phyloP scores from a whole-genome alignment of 2,329 filamentous ascomycete genomes.

The Cladosporium velox region DNA sequence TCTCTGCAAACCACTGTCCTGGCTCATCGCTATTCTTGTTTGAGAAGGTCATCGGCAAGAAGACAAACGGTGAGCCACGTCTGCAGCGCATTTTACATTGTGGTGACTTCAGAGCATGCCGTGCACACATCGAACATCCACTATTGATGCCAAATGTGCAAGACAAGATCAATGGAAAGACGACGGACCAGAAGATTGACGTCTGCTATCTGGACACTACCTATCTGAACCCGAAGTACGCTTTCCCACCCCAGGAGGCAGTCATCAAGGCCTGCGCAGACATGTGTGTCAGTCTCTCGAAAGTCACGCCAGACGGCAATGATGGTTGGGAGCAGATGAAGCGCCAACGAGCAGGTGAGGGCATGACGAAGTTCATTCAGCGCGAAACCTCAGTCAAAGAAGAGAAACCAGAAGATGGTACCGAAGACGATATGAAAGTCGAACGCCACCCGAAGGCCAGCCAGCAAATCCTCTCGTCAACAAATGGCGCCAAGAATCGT shows the following conservation, averaged over 20 bases:
- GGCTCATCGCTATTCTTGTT: slow-evolving; percentile 93
- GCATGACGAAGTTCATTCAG: slow-evolving; percentile 65
- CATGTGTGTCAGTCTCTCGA: slow-evolving; percentile 76
- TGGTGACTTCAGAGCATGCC: slow-evolving; percentile 91
- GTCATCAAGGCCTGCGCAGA: slow-evolving; percentile 87
- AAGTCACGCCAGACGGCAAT: slow-evolving; percentile 60
- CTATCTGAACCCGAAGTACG: slow-evolving; percentile 92
- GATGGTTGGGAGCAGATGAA: slow-evolving; percentile 61
- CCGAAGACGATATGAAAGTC: slow-evolving; percentile 40
- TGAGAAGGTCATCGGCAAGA: slow-evolving; percentile 70
- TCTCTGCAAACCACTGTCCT: slow-evolving; percentile 93
- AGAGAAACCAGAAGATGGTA: slow-evolving; percentile 38
- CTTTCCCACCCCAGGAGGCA: slow-evolving; percentile 84
- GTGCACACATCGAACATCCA: slow-evolving; percentile 79
- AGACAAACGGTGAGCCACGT: slow-evolving; percentile 54
- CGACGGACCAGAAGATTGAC: slow-evolving; percentile 82
- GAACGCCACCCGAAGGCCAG: slow-evolving; percentile 34
- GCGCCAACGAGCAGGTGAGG: slow-evolving; percentile 54
- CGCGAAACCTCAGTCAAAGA: slow-evolving; percentile 48
- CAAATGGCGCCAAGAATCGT: slow-evolving; percentile 42
- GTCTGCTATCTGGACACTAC: slow-evolving; percentile 97
- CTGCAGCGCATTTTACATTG: slow-evolving; percentile 86
- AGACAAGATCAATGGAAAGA: slow-evolving; percentile 70
- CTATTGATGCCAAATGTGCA: slow-evolving; percentile 73
- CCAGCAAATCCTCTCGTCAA: slow-evolving; percentile 34